Percentiles rank a stretch among this genome's conserved stretches.
These are phyloP conservation scores for Termitomyces sp. DNA, from an alignment of 768 basidiomycete genomes.

Conservation along the genomic window DNA sequence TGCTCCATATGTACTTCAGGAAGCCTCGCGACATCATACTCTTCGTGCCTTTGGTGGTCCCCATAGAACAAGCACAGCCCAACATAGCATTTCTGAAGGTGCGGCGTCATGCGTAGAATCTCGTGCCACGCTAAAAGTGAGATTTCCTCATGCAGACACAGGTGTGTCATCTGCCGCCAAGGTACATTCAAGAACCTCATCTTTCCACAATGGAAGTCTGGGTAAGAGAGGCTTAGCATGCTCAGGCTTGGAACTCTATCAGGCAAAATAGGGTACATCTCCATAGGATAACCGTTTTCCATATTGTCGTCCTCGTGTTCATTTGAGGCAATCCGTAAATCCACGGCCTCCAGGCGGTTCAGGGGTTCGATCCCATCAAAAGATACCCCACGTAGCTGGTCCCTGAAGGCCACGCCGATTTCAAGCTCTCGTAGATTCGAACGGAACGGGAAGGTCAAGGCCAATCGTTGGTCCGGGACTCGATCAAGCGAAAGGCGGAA, in stretches of 20 bases:
- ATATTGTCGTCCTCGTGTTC: neutral
- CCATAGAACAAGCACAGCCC: neutral
- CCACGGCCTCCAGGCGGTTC: neutral
- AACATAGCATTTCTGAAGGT: neutral
- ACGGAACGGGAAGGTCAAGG: neutral
- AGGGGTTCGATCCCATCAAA: neutral
- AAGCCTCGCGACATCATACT: neutral
- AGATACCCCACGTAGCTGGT: neutral
- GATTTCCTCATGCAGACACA: neutral
- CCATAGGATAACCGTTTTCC: neutral
- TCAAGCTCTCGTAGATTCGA: neutral
- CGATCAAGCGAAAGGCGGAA: neutral
- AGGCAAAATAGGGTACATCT: neutral
- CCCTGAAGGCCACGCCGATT: neutral
- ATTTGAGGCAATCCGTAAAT: neutral
- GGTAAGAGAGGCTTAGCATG: neutral
- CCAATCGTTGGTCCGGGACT: neutral
- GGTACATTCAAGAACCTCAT: neutral
- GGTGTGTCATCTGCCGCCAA: neutral
- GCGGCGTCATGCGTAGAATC: neutral
- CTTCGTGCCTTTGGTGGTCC: neutral
- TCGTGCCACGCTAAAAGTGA: neutral
- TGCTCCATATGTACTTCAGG: neutral
- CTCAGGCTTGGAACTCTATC: neutral
- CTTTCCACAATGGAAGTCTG: neutral